Conservation (phyloP, 2,329 filamentous ascomycete species). For the Helminthosporium solani region DNA sequence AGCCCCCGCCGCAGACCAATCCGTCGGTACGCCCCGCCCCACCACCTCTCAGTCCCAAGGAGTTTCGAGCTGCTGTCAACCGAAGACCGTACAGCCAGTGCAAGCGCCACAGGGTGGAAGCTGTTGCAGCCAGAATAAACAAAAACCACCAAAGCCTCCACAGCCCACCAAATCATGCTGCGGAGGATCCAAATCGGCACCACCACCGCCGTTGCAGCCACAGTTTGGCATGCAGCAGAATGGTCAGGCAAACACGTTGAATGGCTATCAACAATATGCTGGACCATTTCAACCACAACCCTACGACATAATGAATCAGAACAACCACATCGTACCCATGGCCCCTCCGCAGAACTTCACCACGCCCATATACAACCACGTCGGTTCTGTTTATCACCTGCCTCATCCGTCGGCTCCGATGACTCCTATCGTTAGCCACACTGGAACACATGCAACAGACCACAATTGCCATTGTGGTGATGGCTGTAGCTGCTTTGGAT, state of each 20-base stretch:
- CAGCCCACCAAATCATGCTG: constrained; percentile 35
- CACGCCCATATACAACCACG: constrained; percentile 38
- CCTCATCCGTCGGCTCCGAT: constrained; percentile 38
- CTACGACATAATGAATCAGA: constrained; percentile 18
- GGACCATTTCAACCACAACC: constrained; percentile 22
- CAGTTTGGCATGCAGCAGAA: constrained; percentile 15
- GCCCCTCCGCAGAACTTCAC: constrained; percentile 31
- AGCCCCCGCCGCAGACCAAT: constrained; percentile 1
- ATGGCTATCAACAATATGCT: constrained; percentile 22
- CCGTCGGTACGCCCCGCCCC: constrained; percentile 3
- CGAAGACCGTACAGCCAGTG: constrained; percentile 19
- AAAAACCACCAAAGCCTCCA: constrained; percentile 17
- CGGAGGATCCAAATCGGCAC: constrained; percentile 18
- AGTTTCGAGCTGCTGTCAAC: constrained; percentile 35
- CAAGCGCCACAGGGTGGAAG: constrained; percentile 19
- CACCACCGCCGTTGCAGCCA: constrained; percentile 6
- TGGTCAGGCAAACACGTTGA: constrained; percentile 9
- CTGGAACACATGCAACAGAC: constrained; percentile 17
- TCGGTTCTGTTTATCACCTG: constrained; percentile 30
- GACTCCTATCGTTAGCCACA: constrained; percentile 28
- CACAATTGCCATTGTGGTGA: constrained; percentile 65
- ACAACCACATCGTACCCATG: constrained; percentile 16
- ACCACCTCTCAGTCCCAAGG: constrained; percentile 8
- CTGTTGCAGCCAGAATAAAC: constrained; percentile 34
- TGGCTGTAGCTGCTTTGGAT: constrained; percentile 66